These are phyloP conservation scores for Beta macrorhiza DNA, from an alignment of 179 eudicot genomes.

Conservation along the genomic window DNA sequence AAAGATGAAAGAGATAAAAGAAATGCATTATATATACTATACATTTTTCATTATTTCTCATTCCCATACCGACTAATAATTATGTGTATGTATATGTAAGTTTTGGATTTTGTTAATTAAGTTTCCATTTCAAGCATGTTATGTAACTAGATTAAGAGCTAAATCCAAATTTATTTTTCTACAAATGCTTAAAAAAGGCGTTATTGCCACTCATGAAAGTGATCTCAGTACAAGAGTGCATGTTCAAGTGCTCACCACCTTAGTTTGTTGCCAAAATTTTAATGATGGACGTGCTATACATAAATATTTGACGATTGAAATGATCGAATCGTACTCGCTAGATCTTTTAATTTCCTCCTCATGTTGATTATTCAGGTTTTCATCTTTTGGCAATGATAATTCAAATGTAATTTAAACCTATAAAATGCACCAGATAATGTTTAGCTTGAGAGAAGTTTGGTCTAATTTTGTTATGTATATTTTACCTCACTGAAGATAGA, in stretches of 20 bases:
- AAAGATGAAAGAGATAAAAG: not conserved
- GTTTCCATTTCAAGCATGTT: not conserved
- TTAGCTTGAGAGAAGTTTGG: not conserved
- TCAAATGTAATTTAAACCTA: not conserved
- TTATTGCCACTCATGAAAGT: slow-evolving; percentile 9
- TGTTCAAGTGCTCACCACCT: slow-evolving; percentile 14
- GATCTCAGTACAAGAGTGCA: slow-evolving; percentile 5
- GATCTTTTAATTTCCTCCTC: not conserved
- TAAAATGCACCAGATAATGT: not conserved
- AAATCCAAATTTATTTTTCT: not conserved
- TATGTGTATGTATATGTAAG: not conserved
- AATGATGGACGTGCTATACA: not conserved
- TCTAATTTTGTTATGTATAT: too few species aligned
- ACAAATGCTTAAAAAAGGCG: not conserved
- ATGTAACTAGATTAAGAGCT: not conserved
- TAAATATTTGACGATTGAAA: not conserved
- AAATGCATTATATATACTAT: not conserved
- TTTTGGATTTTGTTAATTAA: not conserved
- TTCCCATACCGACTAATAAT: not conserved
- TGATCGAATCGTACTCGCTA: not conserved
- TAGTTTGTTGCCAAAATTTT: not conserved
- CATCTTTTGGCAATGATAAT: not conserved
- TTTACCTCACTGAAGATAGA: too few species aligned
- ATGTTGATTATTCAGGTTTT: not conserved
- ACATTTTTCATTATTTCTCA: not conserved